These are phyloP conservation scores for Suillus spraguei DNA, from an alignment of 768 basidiomycete species.

Conservation along the genomic window DNA sequence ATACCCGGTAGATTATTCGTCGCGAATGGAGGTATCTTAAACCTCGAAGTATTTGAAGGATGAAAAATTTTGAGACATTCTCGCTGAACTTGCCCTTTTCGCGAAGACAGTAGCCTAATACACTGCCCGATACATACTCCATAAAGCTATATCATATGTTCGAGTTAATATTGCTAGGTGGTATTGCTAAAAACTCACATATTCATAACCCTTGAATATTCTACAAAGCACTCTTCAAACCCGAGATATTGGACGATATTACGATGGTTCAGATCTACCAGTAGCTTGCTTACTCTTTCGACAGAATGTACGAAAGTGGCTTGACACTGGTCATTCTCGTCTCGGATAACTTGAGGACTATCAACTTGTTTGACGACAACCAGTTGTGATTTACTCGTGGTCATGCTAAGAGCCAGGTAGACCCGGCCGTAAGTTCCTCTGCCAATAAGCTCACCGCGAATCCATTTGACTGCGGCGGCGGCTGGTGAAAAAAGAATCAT, in stretches of 20 bases:
- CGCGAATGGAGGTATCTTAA: slow-evolving; percentile 91
- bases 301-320: slow-evolving; percentile 86
- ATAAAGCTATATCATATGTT: slow-evolving; percentile 67
- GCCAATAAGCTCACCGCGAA: slow-evolving; percentile 95
- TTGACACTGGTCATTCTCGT: slow-evolving; percentile 87
- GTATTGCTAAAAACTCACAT: slow-evolving; percentile 60
- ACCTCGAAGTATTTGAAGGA: slow-evolving; percentile 87
- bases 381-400: slow-evolving; percentile 91
- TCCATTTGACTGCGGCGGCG: slow-evolving; percentile 95
- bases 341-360: slow-evolving; percentile 88
- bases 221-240: slow-evolving; percentile 83
- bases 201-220: slow-evolving; percentile 67
- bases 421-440: slow-evolving; percentile 97
- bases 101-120: slow-evolving; percentile 85
- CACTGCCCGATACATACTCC: slow-evolving; percentile 98
- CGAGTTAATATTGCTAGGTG: not conserved
- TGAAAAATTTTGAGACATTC: slow-evolving; percentile 90
- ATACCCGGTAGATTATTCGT: slow-evolving; percentile 89
- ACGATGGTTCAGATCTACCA: slow-evolving; percentile 95
- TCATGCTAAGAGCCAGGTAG: slow-evolving; percentile 93
- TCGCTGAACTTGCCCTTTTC: slow-evolving; percentile 94
- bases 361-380: slow-evolving; percentile 99
- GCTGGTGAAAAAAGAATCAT: slow-evolving; percentile 38
- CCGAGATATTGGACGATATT: slow-evolving; percentile 98
- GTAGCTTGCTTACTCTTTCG: slow-evolving; percentile 92